These are phyloP conservation scores for Nymphaea colorata DNA, from an alignment of 164 flowering plant species.

Conservation along the genomic window DNA sequence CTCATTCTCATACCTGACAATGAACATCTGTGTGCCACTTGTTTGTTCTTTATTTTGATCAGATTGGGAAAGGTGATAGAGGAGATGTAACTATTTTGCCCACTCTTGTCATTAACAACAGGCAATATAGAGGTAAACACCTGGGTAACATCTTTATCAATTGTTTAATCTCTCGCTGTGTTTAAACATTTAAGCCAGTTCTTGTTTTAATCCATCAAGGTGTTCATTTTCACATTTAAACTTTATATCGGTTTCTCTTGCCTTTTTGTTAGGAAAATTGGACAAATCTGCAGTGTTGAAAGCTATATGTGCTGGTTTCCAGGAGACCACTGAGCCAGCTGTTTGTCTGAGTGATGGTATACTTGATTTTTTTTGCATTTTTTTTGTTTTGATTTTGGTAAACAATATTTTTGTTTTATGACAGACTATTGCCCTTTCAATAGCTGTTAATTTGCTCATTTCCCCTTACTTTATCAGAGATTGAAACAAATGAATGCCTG, in stretches of 20 bases:
- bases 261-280: conserved; percentile 60
- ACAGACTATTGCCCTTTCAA: too few species aligned
- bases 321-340: conserved; percentile 89
- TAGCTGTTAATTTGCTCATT: not conserved
- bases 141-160: not conserved
- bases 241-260: not conserved
- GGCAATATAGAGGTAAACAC: conserved; percentile 79
- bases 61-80: conserved; percentile 86
- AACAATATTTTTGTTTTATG: too few species aligned
- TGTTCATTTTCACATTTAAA: not conserved
- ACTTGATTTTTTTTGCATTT: not conserved
- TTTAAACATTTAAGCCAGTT: not conserved
- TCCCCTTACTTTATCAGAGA: conserved; percentile 25
- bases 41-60: conserved; percentile 1
- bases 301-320: conserved; percentile 90
- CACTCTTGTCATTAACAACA: conserved; percentile 79
- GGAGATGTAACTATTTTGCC: conserved; percentile 98
- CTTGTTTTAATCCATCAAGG: not conserved
- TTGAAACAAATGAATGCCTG: conserved; percentile 88
- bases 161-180: not conserved
- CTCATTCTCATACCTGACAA: not conserved
- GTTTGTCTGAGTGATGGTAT: conserved; percentile 74
- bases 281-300: conserved; percentile 87
- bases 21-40: not conserved
- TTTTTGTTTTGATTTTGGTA: not conserved